Conservation (phyloP, 495 filamentous ascomycete genomes). For the Talaromyces liani region DNA sequence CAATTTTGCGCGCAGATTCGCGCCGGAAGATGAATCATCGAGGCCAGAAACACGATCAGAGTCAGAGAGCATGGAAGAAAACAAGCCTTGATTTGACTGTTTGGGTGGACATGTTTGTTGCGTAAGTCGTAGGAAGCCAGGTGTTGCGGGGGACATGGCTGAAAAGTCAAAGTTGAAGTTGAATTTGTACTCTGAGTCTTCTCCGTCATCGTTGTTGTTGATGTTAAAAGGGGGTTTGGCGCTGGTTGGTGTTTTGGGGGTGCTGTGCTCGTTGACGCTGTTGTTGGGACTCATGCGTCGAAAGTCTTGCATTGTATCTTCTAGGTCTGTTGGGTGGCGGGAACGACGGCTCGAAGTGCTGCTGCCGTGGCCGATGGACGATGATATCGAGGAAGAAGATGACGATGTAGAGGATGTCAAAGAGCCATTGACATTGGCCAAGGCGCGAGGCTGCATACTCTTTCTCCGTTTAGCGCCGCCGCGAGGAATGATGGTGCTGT, state of each 20-base stretch:
- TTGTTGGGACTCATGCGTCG: slow-evolving; percentile 18
- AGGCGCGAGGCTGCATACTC: slow-evolving; percentile 81
- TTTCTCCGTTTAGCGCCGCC: slow-evolving; percentile 74
- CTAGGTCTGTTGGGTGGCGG: slow-evolving; percentile 18
- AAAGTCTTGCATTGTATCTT: slow-evolving; percentile 28
- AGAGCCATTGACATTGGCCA: slow-evolving; percentile 66
- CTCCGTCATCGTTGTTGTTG: not conserved
- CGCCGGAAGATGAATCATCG: slow-evolving; percentile 11
- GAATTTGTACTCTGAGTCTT: not conserved
- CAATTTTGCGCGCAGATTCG: slow-evolving; percentile 53
- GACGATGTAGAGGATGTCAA: slow-evolving; percentile 35
- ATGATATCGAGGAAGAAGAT: slow-evolving; percentile 7
- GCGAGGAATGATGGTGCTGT: slow-evolving; percentile 63
- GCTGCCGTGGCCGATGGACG: not conserved
- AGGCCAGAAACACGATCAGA: not conserved
- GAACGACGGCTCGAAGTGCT: slow-evolving; percentile 20
- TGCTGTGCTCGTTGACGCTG: not conserved
- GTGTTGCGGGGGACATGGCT: slow-evolving; percentile 47
- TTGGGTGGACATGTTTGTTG: slow-evolving; percentile 73
- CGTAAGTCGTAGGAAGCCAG: slow-evolving; percentile 50
- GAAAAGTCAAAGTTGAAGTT: slow-evolving; percentile 29
- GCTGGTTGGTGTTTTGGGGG: not conserved
- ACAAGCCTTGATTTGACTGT: slow-evolving; percentile 40
- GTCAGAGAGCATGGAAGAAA: slow-evolving; percentile 16
- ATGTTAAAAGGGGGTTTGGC: not conserved